These are phyloP conservation scores for Larix kaempferi DNA, from an alignment of 75 land plant species.

Conservation along the genomic window DNA sequence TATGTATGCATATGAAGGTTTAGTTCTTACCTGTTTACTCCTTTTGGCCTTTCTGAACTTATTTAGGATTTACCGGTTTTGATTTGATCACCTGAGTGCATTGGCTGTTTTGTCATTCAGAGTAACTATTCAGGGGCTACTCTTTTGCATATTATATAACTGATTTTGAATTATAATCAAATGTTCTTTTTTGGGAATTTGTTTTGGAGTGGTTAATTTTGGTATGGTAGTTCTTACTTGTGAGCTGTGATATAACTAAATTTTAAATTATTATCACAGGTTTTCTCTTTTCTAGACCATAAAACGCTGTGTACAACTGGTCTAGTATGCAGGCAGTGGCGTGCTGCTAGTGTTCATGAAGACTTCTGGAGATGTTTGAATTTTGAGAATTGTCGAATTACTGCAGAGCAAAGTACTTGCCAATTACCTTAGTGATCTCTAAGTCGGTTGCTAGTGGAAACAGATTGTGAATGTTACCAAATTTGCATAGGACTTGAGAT, in stretches of 20 bases:
- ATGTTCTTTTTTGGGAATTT: not conserved
- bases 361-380: conserved; percentile 96
- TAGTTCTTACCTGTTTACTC: not conserved
- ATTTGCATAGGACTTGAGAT: no score
- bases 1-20: conserved; percentile 16
- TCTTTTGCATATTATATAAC: conserved; percentile 1
- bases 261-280: conserved; percentile 31
- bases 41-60: not conserved
- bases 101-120: no score
- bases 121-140: not conserved
- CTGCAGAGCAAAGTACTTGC: conserved; percentile 56
- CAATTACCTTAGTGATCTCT: no score
- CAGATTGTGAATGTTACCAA: no score
- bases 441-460: no score
- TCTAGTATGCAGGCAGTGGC: conserved; percentile 91
- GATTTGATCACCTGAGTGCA: no score
- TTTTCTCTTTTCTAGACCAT: conserved; percentile 88
- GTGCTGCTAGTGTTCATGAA: conserved; percentile 85
- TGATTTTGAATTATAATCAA: not conserved
- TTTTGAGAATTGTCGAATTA: conserved; percentile 65
- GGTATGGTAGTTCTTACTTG: not conserved
- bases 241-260: not conserved
- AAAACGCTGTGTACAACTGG: conserved; percentile 75
- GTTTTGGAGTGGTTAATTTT: not conserved
- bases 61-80: no score